Evolutionary conservation across 345 rosid genomes (phyloP), one percentile per base, ranked within the genome.

Genomic region (Aquilaria malaccensis): DNA sequence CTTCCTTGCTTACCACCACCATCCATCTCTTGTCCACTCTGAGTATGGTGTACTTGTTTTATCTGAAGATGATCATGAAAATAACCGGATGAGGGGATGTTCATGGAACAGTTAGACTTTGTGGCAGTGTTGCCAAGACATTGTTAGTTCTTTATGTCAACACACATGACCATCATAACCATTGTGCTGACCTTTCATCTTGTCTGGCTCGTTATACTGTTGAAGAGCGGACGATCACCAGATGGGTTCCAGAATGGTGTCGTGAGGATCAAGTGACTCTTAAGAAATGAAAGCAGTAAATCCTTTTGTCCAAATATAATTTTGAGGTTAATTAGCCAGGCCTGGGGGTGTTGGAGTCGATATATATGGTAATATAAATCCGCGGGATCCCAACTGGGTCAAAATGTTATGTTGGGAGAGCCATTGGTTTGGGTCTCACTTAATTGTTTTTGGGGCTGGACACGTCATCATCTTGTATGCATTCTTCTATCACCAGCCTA

Each of bases 1-100:
- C 61, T 86, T 74, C 56, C 95, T 86, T 55, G 95, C 86, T 1
- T 90, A 94, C 63, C 79, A 79, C 14, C 96, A 93, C 61, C 94
- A 85, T 67, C 97, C 97, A 0, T 79, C 92, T 58, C 73, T 87
- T 55, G 97, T 93, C 55, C 97, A 89, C 76, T 83, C 97, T 15
- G 92, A 89, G 50, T 92, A 78, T 68, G 87, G 91, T 0, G 89
- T 89, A 53, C 67, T 87, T 55, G 77, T 80, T 63, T 70, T 68
- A 53, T 82, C 78, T 1, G 83, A 67, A 52, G 81, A 72, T 29
- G 79, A 70, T 4, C 63, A 33, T 76, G 71, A 31, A 10, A 66
- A 66, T 56, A 76, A 77, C 41, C 77, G 87, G 55, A 61, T 93
- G 64, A 77, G 78, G 66, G 78, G 90, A 87, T 75, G 9, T 85